Percentiles rank a stretch among this genome's conserved stretches.
These are phyloP conservation scores for Colletotrichum neosansevieriae DNA, from an alignment of 2,329 filamentous ascomycete genomes.

Conservation along the genomic window DNA sequence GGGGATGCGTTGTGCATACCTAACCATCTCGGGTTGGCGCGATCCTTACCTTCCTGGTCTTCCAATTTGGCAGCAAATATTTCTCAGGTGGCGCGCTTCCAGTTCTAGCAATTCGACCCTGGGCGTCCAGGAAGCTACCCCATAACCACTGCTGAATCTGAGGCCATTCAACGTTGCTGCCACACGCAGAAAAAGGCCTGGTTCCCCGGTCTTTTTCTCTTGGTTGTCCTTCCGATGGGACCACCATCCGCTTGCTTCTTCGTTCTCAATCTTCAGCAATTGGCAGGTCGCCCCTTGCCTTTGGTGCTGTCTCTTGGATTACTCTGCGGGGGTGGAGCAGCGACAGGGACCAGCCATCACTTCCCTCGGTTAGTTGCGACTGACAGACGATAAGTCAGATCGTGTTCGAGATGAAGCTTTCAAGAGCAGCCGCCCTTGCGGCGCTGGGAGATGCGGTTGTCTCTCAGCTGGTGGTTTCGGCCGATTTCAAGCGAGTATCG, in stretches of 20 bases:
- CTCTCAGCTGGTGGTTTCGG: conserved; percentile 31
- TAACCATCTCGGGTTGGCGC: conserved; percentile 27
- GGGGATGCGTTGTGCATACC: conserved; percentile 8
- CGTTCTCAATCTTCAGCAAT: neutral
- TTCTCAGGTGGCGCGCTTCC: conserved; percentile 8
- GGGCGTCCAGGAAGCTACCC: conserved; percentile 4
- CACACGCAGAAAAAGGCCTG: conserved; percentile 20
- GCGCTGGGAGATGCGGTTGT: conserved; percentile 1
- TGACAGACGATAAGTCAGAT: neutral
- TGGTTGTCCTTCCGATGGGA: neutral
- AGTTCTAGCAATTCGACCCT: conserved; percentile 9
- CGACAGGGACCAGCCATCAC: conserved; percentile 1
- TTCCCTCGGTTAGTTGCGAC: no score
- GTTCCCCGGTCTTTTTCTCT: neutral
- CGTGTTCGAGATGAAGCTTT: neutral
- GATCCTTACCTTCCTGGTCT: neutral
- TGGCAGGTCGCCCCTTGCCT: neutral
- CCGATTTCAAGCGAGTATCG: conserved; percentile 21
- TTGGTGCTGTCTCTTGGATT: neutral
- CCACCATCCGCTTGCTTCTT: conserved; percentile 16
- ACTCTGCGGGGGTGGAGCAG: conserved; percentile 21
- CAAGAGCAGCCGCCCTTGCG: conserved; percentile 6
- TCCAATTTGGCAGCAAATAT: conserved; percentile 17
- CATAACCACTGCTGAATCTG: conserved; percentile 25
- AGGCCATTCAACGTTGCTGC: neutral